Conservation (phyloP, 306 rosid genomes). For the Fragaria iinumae region DNA sequence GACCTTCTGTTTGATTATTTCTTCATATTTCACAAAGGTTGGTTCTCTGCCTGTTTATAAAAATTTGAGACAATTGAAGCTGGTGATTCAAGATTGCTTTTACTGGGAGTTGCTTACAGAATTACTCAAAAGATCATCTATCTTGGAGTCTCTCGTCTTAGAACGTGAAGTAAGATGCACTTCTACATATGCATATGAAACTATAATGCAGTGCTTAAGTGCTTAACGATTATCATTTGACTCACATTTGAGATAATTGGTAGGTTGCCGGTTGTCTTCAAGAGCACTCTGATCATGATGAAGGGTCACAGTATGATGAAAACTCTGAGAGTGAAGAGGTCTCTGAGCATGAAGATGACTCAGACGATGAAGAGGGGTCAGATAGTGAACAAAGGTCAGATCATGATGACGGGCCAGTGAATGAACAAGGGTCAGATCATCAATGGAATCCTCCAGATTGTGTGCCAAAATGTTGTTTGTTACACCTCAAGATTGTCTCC, state of each 20-base stretch:
- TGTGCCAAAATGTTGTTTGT: conserved; percentile 1
- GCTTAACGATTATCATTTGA: too few relatives aligned
- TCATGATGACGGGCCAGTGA: not conserved
- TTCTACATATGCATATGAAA: not conserved
- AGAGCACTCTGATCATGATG: not conserved
- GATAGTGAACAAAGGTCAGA: not conserved
- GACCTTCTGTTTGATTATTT: not conserved
- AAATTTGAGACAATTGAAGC: not conserved
- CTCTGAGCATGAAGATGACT: too few relatives aligned
- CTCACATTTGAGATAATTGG: not conserved
- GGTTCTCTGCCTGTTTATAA: not conserved
- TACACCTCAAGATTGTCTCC: not conserved
- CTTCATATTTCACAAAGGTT: not conserved
- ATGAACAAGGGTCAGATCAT: not conserved
- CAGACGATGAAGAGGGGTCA: not conserved
- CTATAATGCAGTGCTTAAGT: not conserved
- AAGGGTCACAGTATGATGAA: not conserved
- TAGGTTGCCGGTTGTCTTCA: too few relatives aligned
- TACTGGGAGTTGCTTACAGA: not conserved
- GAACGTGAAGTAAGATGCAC: not conserved
- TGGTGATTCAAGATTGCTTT: not conserved
- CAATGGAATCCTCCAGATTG: not conserved
- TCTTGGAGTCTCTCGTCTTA: not conserved
- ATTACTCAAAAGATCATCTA: not conserved
- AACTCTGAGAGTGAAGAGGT: not conserved